A percentile compares a stretch with the other conserved stretches of the same genome.
Conservation (phyloP, 2,329 filamentous ascomycete species). For the Bipolaris sorokiniana region DNA sequence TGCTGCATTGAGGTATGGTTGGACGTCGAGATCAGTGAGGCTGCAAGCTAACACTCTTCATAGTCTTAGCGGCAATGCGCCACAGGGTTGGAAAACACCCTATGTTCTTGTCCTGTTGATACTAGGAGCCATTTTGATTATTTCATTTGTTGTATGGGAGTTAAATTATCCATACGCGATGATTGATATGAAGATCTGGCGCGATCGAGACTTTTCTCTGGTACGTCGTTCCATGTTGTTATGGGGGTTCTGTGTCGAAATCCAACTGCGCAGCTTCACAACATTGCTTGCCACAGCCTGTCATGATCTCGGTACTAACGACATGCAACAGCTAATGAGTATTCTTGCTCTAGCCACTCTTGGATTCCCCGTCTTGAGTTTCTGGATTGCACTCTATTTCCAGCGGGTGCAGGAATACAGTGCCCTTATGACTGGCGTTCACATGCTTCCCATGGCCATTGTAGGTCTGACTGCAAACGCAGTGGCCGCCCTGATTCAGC, state of each 20-base stretch:
- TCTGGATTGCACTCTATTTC: slow-evolving; percentile 71
- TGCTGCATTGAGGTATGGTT: slow-evolving; percentile 62
- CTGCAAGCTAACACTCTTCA: slow-evolving; percentile 16
- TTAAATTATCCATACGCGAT: slow-evolving; percentile 55
- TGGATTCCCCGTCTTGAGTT: slow-evolving; percentile 65
- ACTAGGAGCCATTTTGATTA: slow-evolving; percentile 63
- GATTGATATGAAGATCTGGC: slow-evolving; percentile 63
- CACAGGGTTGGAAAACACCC: slow-evolving; percentile 66
- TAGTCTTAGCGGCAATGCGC: slow-evolving; percentile 60
- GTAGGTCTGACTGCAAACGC: slow-evolving; percentile 68
- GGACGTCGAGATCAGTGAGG: rapidly evolving
- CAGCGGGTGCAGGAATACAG: slow-evolving; percentile 61
- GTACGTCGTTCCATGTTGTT: slow-evolving; percentile 43
- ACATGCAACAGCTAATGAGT: slow-evolving; percentile 54
- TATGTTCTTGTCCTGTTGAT: slow-evolving; percentile 69
- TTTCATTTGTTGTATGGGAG: slow-evolving; percentile 68
- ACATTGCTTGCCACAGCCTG: neutral
- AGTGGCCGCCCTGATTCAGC: slow-evolving; percentile 66
- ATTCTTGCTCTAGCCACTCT: slow-evolving; percentile 67
- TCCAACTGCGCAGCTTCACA: too few relatives aligned
- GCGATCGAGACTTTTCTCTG: slow-evolving; percentile 68
- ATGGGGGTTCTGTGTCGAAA: too few relatives aligned
- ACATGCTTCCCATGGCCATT: slow-evolving; percentile 69
- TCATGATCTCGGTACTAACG: slow-evolving; percentile 25
- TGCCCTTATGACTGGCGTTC: slow-evolving; percentile 65